Evolutionary conservation across 2,329 filamentous ascomycete species (phyloP).

Genomic region (Pyrenochaeta sp.): DNA sequence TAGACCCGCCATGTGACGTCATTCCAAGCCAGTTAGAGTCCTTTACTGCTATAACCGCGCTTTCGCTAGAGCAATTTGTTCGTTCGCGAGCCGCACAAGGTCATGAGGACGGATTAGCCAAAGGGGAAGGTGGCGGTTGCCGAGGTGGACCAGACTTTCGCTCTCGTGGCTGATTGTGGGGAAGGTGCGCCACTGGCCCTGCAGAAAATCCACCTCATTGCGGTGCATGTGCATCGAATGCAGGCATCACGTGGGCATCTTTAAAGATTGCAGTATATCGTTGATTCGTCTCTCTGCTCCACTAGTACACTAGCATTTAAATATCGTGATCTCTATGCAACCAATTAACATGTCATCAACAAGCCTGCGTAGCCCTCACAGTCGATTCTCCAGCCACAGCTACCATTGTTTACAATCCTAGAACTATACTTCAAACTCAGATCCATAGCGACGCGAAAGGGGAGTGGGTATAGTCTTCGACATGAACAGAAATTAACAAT

Average conservation of each 20-base stretch:
- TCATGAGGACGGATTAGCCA: slow-evolving; percentile 12
- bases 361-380: too few species aligned
- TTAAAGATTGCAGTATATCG: not conserved
- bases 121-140: not conserved
- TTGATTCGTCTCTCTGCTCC: not conserved
- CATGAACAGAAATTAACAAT: slow-evolving; percentile 27
- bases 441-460: not conserved
- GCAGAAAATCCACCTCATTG: not conserved
- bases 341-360: not conserved
- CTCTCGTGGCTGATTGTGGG: not conserved
- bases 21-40: slow-evolving; percentile 9
- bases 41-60: not conserved
- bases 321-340: not conserved
- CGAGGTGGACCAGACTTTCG: slow-evolving; percentile 5
- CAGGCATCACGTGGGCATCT: too few species aligned
- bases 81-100: not conserved
- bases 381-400: too few species aligned
- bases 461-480: not conserved
- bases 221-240: too few species aligned
- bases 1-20: slow-evolving; percentile 22
- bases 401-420: not conserved
- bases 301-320: not conserved
- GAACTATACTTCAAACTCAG: not conserved
- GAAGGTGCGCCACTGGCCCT: slow-evolving; percentile 5
- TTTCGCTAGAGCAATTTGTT: not conserved